These are phyloP conservation scores for Skeletonema menzelii DNA, from an alignment of 108 stramenopile species.

Conservation along the genomic window DNA sequence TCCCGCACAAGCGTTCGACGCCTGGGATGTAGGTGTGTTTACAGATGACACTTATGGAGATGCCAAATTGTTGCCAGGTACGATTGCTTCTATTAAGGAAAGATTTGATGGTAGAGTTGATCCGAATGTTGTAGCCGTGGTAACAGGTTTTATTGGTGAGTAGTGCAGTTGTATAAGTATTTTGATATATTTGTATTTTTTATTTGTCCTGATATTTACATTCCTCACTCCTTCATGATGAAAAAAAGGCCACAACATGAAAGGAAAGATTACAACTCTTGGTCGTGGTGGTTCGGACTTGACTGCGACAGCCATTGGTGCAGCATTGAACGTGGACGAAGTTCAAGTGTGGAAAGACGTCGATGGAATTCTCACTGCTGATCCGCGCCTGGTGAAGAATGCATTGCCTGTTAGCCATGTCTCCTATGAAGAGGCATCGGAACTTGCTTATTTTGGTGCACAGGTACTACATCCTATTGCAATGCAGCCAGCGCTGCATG, in stretches of 20 bases:
- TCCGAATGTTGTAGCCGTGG: slow-evolving; percentile 89
- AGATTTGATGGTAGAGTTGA: slow-evolving; percentile 74
- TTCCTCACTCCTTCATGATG: neutral
- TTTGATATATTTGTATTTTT: neutral
- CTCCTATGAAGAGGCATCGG: slow-evolving; percentile 95
- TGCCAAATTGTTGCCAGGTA: slow-evolving; percentile 74
- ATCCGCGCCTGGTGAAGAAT: slow-evolving; percentile 87
- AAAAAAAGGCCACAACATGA: slow-evolving; percentile 61
- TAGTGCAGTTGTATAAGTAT: neutral
- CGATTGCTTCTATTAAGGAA: slow-evolving; percentile 59
- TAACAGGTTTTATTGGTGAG: slow-evolving; percentile 93
- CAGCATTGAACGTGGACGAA: slow-evolving; percentile 82
- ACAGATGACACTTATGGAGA: slow-evolving; percentile 92
- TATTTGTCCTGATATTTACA: neutral
- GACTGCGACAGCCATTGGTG: slow-evolving; percentile 94
- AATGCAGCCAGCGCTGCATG: slow-evolving; percentile 90
- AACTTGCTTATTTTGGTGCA: slow-evolving; percentile 98
- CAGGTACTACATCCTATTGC: slow-evolving; percentile 96
- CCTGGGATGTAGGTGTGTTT: slow-evolving; percentile 92
- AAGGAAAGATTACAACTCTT: slow-evolving; percentile 91
- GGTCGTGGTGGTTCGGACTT: slow-evolving; percentile 95
- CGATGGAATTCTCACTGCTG: slow-evolving; percentile 95
- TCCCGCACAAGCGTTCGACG: slow-evolving; percentile 92
- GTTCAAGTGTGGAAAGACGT: slow-evolving; percentile 99
- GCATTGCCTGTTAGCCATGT: slow-evolving; percentile 88